A percentile compares a stretch with the other conserved stretches of the same genome.
These are phyloP conservation scores for Globisporangium uncinulatum DNA, from an alignment of 352 stramenopile genomes.

Conservation along the genomic window DNA sequence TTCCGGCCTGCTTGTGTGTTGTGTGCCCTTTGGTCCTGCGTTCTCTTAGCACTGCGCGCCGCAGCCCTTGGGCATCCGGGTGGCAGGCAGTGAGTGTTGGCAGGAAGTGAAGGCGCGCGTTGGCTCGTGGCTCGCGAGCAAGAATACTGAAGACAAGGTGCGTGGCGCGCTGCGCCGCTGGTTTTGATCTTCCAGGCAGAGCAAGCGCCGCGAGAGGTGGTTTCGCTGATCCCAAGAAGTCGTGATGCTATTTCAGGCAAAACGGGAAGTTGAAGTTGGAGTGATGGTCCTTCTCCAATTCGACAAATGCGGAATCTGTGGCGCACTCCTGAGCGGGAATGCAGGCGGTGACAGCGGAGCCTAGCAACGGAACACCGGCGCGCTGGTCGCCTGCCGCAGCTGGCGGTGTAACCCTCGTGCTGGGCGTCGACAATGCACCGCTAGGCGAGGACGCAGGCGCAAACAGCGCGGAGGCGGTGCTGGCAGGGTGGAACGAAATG, in stretches of 20 bases:
- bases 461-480: neutral
- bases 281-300: slow-evolving; percentile 11
- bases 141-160: neutral
- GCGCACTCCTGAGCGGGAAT: neutral
- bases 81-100: neutral
- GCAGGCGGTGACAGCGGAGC: neutral
- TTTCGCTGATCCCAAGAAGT: neutral
- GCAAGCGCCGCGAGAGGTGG: too few species aligned
- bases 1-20: neutral
- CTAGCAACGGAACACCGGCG: neutral
- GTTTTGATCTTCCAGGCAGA: neutral
- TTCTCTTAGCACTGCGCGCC: neutral
- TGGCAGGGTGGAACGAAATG: neutral
- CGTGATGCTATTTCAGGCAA: neutral
- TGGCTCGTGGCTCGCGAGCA: too few species aligned
- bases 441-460: neutral
- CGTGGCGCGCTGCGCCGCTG: neutral
- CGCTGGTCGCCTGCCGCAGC: neutral
- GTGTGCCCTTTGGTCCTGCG: neutral
- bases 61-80: neutral
- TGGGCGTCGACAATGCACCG: neutral
- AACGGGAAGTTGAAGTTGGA: slow-evolving; percentile 7
- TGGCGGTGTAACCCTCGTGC: neutral
- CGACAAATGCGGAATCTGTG: neutral
- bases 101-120: neutral